Base-by-base conservation (phyloP, 2,329 filamentous ascomycete genomes). In the Exophiala sp. region DNA sequence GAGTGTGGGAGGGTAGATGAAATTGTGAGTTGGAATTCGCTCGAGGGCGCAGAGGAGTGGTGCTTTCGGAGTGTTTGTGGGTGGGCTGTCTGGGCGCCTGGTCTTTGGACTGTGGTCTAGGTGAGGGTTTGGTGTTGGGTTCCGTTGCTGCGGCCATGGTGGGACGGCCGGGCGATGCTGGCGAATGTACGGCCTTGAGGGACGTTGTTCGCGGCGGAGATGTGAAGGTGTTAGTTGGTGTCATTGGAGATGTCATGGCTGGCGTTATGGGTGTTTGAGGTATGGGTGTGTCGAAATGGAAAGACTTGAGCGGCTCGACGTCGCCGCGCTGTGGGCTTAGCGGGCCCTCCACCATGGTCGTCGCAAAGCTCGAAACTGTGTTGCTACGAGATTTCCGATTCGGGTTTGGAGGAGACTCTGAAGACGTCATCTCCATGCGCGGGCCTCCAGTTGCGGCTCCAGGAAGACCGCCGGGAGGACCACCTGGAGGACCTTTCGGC, bases 341-440 rank as follows among this genome's bases (percentile, higher is more conserved):
- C 33, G 41, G 32, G 5, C 46, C 35, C 4, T 53, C 56, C 12
- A 55, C 52, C 48, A 58, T 50, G 12, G 56, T 58, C 5, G 56
- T 53, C n/a, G 52, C 49, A 18, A 45, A 41, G 35, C 56, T 58
- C 10, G 47, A 50, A n/a, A 53, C 33, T 9, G 52, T 52, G 5
- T 45, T 33, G 47, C 29, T 52, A 12, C 52, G 45, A 16, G 50
- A 9, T 8, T 52, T 40, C 16, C 35, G 35, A 10, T 47, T 32
- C 11, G 41, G 21, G n/a, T 24, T 33, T 21, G 12, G 46, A 21
- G 24, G 9, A 20, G 45, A 46, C n/a, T 41, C 24, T 21, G 39
- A 43, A 40, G 52, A 33, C 16, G 44, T 43, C 45, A 45, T 48
- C 41, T 53, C 41, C 46, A 44, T 38, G 18, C 21, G 41, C 12